Evolutionary conservation across 306 rosid species (phyloP).

Genomic region (Quercus alba): DNA sequence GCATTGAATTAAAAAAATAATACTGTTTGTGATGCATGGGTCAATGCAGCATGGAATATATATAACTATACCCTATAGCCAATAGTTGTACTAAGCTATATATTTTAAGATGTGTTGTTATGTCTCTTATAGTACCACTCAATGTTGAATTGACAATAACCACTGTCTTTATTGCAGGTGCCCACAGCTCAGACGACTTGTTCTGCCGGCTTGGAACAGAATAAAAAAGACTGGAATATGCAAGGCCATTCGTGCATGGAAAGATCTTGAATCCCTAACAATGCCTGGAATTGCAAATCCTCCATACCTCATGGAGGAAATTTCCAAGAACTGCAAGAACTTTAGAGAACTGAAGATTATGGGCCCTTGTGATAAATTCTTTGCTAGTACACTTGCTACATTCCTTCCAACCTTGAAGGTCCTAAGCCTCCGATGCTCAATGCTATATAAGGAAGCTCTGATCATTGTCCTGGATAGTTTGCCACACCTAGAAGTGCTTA

Average conservation of each 20-base stretch:
- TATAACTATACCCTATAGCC: neutral
- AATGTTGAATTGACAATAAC: slow-evolving; percentile 1
- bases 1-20: no score
- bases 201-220: slow-evolving; percentile 86
- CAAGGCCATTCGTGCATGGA: slow-evolving; percentile 67
- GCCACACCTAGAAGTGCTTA: slow-evolving; percentile 60
- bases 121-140: neutral
- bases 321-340: slow-evolving; percentile 52
- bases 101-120: neutral
- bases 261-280: slow-evolving; percentile 66
- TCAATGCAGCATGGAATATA: neutral
- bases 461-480: slow-evolving; percentile 49
- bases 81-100: neutral
- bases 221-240: slow-evolving; percentile 73
- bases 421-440: slow-evolving; percentile 71
- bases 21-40: no score
- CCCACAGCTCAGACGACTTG: slow-evolving; percentile 54
- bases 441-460: slow-evolving; percentile 44
- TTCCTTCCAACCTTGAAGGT: slow-evolving; percentile 61
- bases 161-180: slow-evolving; percentile 43
- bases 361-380: slow-evolving; percentile 66
- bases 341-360: slow-evolving; percentile 72
- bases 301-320: slow-evolving; percentile 62
- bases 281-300: slow-evolving; percentile 77
- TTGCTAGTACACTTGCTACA: slow-evolving; percentile 43